Percentiles rank a stretch among this genome's conserved stretches.
phyloP scores from a whole-genome alignment of 768 basidiomycete genomes.

The Terana coerulea region DNA sequence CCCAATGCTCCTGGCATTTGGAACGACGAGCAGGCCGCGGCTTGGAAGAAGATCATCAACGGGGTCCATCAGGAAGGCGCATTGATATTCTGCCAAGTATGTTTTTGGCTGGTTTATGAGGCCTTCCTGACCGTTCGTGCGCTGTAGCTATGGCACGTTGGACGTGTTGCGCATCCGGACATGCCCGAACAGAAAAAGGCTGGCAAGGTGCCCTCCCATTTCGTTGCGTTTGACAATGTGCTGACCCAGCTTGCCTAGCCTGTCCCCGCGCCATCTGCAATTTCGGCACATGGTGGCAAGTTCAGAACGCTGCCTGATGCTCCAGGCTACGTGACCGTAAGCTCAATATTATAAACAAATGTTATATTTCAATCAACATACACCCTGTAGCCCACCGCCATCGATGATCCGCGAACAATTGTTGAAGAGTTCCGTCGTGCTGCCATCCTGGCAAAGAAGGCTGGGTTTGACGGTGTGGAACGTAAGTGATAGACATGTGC shows the following conservation, averaged over 20 bases:
- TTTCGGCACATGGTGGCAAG: constrained; percentile 5
- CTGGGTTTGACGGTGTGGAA: constrained; percentile 48
- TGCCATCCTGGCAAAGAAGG: constrained; percentile 26
- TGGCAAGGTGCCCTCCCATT: neutral
- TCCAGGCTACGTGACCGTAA: constrained; percentile 8
- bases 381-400: constrained; percentile 3
- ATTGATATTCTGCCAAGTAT: constrained; percentile 10
- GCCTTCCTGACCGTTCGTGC: neutral
- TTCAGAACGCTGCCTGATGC: constrained; percentile 7
- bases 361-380: neutral
- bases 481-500: neutral
- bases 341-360: neutral
- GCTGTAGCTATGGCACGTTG: constrained; percentile 9
- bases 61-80: constrained; percentile 6
- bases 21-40: constrained; percentile 49
- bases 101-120: neutral
- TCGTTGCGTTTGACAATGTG: neutral
- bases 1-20: constrained; percentile 59
- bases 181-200: constrained; percentile 9
- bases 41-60: constrained; percentile 41
- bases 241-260: neutral
- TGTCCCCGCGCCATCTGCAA: constrained; percentile 9
- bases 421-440: constrained; percentile 10
- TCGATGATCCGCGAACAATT: constrained; percentile 4
- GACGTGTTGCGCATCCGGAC: constrained; percentile 7